These are phyloP conservation scores for Thelonectria olida DNA, from an alignment of 2,329 filamentous ascomycete genomes.

Conservation along the genomic window DNA sequence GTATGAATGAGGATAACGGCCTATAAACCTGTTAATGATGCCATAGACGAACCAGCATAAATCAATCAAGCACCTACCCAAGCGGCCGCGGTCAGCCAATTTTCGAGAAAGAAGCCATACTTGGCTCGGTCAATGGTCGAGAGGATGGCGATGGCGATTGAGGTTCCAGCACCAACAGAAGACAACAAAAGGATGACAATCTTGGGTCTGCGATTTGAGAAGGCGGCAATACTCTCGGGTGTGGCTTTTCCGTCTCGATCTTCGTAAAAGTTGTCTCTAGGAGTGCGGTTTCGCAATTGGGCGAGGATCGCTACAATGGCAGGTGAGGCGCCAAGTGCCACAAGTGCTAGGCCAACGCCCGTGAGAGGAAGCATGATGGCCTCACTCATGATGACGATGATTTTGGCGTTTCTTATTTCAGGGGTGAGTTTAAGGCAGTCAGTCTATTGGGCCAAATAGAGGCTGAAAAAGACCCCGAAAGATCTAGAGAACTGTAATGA, in stretches of 20 bases:
- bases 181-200: constrained; percentile 63
- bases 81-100: constrained; percentile 67
- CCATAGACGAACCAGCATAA: neutral
- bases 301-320: constrained; percentile 45
- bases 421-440: neutral
- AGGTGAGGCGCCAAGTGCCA: constrained; percentile 49
- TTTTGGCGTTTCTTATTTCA: neutral
- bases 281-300: constrained; percentile 47
- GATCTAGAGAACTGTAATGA: no score
- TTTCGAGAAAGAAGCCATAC: constrained; percentile 57
- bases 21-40: constrained; percentile 44
- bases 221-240: constrained; percentile 68
- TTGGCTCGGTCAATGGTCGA: constrained; percentile 50
- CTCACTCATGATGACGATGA: constrained; percentile 27
- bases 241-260: constrained; percentile 77
- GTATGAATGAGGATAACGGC: constrained; percentile 62
- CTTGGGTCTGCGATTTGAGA: constrained; percentile 69
- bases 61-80: constrained; percentile 66
- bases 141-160: constrained; percentile 65
- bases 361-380: constrained; percentile 39
- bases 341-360: constrained; percentile 46
- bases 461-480: neutral
- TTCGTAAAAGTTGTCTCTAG: constrained; percentile 64
- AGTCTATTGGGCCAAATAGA: neutral
- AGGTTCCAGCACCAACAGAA: constrained; percentile 61